Evolutionary conservation across 345 rosid genomes (phyloP), one percentile per base, ranked within the genome.

Genomic region (Nephelium lappaceum): DNA sequence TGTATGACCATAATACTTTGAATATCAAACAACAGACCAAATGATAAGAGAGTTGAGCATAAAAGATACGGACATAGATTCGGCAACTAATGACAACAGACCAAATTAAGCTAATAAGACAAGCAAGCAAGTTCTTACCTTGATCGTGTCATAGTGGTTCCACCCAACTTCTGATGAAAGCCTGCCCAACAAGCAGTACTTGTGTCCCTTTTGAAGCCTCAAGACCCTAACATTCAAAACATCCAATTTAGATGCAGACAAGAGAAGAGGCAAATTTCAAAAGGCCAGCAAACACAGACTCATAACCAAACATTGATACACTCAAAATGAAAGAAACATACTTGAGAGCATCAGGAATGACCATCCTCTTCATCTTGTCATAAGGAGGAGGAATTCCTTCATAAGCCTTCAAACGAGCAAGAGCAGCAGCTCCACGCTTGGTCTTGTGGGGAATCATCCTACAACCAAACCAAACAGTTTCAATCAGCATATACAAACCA

Each of bases 381-480:
- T 86, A 94, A 15, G 98, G 97, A 5, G 94, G 84, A 0, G 97
- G 97, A 27, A 94, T 71, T 61, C 93, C 98, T 65, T 93, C 98
- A 77, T 87, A 94, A 23, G 80, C 89, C 89, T 91, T 94, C 89
- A 93, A 80, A 12, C 97, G 88, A 0, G 87, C 90, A 83, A 94
- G 93, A 0, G 96, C 95, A 12, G 92, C 92, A 2, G 92, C 97
- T 47, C 97, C 98, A 57, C 96, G 88, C 92, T 94, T 93, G 5
- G 92, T 91, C 92, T 93, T 94, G 83, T 91, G 97, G 11, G 96
- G 98, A 49, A 93, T 93, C 98, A 91, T 94, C n/a, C 95, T 90
- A 70, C 53, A 3, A 67, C 21, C 47, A 24, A 81, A 39, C 62
- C 58, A 39, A 63, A 15, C 31, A n/a, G 65, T 25, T 55, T 62